Base-by-base conservation (phyloP, 306 rosid genomes). In the Lathyrus oleraceus region DNA sequence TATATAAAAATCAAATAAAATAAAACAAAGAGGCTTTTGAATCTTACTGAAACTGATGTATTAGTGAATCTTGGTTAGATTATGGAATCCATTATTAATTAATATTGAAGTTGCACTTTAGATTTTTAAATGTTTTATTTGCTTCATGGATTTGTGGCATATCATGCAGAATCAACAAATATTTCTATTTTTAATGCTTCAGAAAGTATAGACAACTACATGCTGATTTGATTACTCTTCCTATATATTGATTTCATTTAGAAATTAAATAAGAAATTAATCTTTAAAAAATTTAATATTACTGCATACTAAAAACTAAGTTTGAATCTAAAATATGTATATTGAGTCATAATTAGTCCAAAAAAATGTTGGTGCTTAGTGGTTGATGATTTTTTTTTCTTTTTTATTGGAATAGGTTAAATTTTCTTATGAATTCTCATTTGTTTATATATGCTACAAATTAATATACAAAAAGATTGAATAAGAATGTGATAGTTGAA, bases 141-240 rank as follows among this genome's bases (percentile, higher is more conserved):
- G 72, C 73, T 74, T 73, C 81, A 19, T 72, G 32, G 42, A 12
- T 32, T 76, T 66, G 45, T 63, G 64, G 69, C 54, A 77, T 67
- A 72, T 52, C 74, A 66, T 67, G 76, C 76, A 69, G 66, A 67
- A 76, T 76, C 49, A 78, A 63, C 73, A 67, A 82, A 42, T 72
- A 69, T 66, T 70, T 79, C 73, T 51, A 78, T 74, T 72, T 28
- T 81, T 63, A 43, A 81, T 85, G 90, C 86, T 76, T 76, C 76
- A 19, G 63, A 86, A 86, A 86, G 83, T 78, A 84, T 61, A 48
- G 81, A 82, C 84, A 75, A 16, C 67, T 71, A 71, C 52, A 13
- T 49, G 4, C 27, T 49, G 57, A 49, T 49, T 19, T 49, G 57
- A 49, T 17, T 17, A 8, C 25, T 49, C 57, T 17, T 49, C 57